Conservation (phyloP, 2,329 filamentous ascomycete species). For the Monascus ruber region DNA sequence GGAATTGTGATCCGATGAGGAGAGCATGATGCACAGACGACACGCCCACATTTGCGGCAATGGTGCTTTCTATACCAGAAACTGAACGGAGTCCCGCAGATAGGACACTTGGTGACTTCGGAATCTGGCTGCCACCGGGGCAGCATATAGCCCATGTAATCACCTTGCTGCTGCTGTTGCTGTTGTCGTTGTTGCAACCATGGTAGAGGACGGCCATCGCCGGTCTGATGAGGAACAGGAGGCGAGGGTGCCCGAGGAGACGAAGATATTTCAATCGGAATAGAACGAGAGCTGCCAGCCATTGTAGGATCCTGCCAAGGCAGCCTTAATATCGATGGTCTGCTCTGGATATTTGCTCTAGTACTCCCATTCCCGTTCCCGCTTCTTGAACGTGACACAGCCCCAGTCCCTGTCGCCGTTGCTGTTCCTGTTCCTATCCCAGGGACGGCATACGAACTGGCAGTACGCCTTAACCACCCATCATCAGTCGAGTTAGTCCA, state of each 20-base stretch:
- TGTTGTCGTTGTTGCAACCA: neutral
- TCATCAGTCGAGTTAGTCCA: constrained; percentile 26
- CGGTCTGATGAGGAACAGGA: constrained; percentile 6
- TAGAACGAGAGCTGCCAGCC: constrained; percentile 20
- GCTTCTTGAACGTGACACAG: constrained; percentile 1
- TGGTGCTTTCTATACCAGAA: constrained; percentile 87
- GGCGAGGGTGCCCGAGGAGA: constrained; percentile 13
- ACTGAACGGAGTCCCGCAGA: constrained; percentile 68
- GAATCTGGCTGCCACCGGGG: constrained; percentile 83
- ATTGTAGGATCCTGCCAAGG: constrained; percentile 2
- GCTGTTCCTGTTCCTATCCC: neutral
- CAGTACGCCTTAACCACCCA: constrained; percentile 7
- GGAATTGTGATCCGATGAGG: constrained; percentile 93
- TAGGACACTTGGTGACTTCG: constrained; percentile 72
- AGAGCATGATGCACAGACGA: constrained; percentile 82
- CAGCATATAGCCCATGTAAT: constrained; percentile 40
- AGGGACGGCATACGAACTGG: neutral
- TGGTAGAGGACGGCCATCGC: constrained; percentile 3
- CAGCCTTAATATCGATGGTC: constrained; percentile 12
- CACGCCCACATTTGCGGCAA: constrained; percentile 89
- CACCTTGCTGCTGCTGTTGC: constrained; percentile 3
- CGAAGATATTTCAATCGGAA: constrained; percentile 22
- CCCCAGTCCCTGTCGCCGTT: neutral
- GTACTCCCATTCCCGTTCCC: constrained; percentile 6
- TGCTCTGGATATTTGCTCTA: constrained; percentile 9